Evolutionary conservation across 176 grass and related monocot genomes (phyloP).

Genomic region (Oryza nivara): DNA sequence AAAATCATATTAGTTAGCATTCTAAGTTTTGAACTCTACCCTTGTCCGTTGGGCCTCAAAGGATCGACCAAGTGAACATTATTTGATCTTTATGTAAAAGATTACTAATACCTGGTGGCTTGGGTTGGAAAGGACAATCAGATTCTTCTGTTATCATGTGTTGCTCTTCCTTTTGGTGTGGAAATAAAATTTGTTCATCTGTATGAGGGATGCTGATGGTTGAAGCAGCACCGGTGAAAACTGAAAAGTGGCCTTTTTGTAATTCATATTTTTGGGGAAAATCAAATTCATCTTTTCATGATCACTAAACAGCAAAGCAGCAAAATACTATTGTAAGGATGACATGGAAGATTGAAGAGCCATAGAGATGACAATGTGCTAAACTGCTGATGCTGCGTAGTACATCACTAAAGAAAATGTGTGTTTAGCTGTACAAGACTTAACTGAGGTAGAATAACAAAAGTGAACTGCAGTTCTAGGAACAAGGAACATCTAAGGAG

Average conservation of each 20-base stretch:
- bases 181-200: conserved; percentile 38
- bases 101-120: conserved; percentile 31
- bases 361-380: background rate
- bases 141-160: conserved; percentile 38
- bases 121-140: conserved; percentile 24
- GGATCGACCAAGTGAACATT: background rate
- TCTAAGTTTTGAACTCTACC: conserved; percentile 18
- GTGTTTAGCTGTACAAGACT: background rate
- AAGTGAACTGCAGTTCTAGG: background rate
- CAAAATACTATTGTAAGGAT: background rate
- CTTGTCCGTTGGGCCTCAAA: conserved; percentile 12
- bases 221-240: background rate
- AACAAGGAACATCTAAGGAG: background rate
- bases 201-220: conserved; percentile 7
- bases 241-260: background rate
- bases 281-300: background rate
- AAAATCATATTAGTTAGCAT: conserved; percentile 68
- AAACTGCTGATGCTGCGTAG: background rate
- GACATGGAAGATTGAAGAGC: background rate
- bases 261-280: background rate
- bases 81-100: conserved; percentile 40
- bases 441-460: background rate
- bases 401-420: too few species aligned
- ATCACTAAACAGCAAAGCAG: background rate
- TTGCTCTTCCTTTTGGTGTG: conserved; percentile 2